phyloP scores from a whole-genome alignment of 768 basidiomycete genomes.

The Rhizopogon salebrosus region DNA sequence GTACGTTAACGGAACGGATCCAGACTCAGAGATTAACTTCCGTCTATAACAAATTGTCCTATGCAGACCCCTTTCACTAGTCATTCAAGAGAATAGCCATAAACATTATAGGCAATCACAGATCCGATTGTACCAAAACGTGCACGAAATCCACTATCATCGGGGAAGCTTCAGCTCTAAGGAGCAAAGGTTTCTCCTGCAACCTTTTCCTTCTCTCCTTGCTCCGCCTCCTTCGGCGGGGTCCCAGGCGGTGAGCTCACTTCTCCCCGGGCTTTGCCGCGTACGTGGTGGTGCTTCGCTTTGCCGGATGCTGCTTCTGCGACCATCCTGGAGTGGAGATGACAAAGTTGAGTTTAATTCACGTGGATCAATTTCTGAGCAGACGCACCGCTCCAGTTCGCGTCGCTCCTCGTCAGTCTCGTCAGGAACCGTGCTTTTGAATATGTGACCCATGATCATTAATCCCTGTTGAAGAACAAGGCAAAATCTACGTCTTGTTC shows the following conservation, averaged over 20 bases:
- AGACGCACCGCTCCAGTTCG: constrained; percentile 80
- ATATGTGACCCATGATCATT: constrained; percentile 84
- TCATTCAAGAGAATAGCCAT: background rate
- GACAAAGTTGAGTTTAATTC: background rate
- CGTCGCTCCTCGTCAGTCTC: constrained; percentile 91
- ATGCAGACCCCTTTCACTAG: background rate
- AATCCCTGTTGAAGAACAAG: constrained; percentile 50
- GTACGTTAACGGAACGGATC: background rate
- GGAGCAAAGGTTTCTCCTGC: constrained; percentile 7
- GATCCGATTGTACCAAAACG: background rate
- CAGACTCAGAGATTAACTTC: background rate
- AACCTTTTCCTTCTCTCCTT: constrained; percentile 11
- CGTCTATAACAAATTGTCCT: no score
- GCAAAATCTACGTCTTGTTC: background rate
- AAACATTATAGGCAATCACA: background rate
- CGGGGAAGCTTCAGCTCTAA: background rate
- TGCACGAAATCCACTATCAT: background rate
- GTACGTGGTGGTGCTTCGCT: constrained; percentile 45
- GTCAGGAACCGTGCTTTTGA: constrained; percentile 81
- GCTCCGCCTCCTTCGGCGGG: constrained; percentile 25
- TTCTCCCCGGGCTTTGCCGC: constrained; percentile 23
- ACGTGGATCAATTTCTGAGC: background rate
- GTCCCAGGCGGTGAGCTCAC: constrained; percentile 35
- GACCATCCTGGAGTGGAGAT: constrained; percentile 54
- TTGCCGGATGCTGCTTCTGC: constrained; percentile 80